Percentiles rank a stretch among this genome's conserved stretches.
These are phyloP conservation scores for Alternaria novae-zelandiae DNA, from an alignment of 2,329 filamentous ascomycete genomes.

Conservation along the genomic window DNA sequence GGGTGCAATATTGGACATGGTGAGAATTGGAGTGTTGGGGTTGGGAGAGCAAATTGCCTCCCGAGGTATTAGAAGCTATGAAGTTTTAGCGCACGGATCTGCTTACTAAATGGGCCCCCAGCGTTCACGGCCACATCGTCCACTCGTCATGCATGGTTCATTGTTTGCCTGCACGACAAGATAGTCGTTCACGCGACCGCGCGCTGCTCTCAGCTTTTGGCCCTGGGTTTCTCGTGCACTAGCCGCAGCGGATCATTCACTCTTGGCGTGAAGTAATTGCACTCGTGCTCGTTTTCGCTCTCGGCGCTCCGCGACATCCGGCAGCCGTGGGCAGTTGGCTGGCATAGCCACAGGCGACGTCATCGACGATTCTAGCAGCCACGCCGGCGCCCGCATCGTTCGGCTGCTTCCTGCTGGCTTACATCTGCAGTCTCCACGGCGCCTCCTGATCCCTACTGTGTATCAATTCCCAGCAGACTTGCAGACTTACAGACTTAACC, in stretches of 20 bases:
- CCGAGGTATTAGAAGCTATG: slow-evolving; percentile 3
- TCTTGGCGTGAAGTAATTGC: not conserved
- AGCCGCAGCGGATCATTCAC: not conserved
- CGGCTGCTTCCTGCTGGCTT: slow-evolving; percentile 9
- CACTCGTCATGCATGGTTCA: not conserved
- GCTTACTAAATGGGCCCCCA: not conserved
- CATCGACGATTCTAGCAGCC: slow-evolving; percentile 21
- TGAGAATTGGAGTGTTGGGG: slow-evolving; percentile 17
- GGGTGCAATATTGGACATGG: slow-evolving; percentile 63
- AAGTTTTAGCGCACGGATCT: not conserved
- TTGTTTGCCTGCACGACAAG: slow-evolving; percentile 6
- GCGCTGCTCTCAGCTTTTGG: not conserved
- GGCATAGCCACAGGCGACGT: slow-evolving; percentile 15
- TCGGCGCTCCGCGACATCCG: slow-evolving; percentile 13
- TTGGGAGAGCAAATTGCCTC: slow-evolving; percentile 5
- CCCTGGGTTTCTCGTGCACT: not conserved
- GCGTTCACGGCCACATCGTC: not conserved
- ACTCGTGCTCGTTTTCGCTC: not conserved
- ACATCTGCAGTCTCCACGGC: slow-evolving; percentile 1
- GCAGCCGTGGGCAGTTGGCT: slow-evolving; percentile 3
- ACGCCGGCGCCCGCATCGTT: slow-evolving; percentile 35
- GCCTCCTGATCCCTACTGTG: slow-evolving; percentile 7
- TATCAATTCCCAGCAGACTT: slow-evolving; percentile 11
- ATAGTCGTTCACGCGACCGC: not conserved
- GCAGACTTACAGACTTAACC: not conserved